Evolutionary conservation across 1,139 yeast genomes (phyloP).

Genomic region (Suhomyces terraborum): DNA sequence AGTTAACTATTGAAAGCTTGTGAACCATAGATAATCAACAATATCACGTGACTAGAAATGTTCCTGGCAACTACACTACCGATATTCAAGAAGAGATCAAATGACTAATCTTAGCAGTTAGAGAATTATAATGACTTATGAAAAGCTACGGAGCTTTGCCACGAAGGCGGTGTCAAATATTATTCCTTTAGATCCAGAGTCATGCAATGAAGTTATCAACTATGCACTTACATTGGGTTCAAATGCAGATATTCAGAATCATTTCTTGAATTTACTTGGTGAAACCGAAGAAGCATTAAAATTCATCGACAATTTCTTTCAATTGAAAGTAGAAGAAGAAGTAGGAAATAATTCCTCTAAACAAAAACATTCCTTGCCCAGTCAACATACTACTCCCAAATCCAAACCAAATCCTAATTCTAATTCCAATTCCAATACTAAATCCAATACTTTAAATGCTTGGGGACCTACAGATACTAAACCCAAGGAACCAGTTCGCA

Average conservation of each 20-base stretch:
- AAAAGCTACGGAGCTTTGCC: conserved; percentile 33
- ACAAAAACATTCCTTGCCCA: too few species aligned
- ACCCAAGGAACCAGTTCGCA: conserved; percentile 25
- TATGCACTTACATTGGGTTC: conserved; percentile 46
- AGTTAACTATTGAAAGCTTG: too few species aligned
- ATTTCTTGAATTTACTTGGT: conserved; percentile 55
- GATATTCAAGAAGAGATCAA: neutral
- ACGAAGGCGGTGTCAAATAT: conserved; percentile 37
- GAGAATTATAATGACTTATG: conserved; percentile 16
- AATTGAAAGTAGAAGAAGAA: conserved; percentile 24
- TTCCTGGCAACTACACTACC: neutral
- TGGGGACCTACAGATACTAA: conserved; percentile 13
- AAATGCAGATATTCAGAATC: conserved; percentile 46
- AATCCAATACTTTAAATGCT: conserved; percentile 4
- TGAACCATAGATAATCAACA: too few species aligned
- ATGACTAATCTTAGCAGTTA: neutral
- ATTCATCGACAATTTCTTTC: conserved; percentile 38
- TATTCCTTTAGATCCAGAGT: conserved; percentile 44
- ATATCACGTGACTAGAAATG: neutral
- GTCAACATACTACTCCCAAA: too few species aligned
- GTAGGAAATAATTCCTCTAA: conserved; percentile 5
- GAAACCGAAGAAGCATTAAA: conserved; percentile 48
- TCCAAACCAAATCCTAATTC: conserved; percentile 1
- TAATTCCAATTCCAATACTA: neutral
- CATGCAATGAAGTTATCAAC: conserved; percentile 42